Base-by-base conservation (phyloP, 176 grass and related monocot genomes). In the Musa acuminata region DNA sequence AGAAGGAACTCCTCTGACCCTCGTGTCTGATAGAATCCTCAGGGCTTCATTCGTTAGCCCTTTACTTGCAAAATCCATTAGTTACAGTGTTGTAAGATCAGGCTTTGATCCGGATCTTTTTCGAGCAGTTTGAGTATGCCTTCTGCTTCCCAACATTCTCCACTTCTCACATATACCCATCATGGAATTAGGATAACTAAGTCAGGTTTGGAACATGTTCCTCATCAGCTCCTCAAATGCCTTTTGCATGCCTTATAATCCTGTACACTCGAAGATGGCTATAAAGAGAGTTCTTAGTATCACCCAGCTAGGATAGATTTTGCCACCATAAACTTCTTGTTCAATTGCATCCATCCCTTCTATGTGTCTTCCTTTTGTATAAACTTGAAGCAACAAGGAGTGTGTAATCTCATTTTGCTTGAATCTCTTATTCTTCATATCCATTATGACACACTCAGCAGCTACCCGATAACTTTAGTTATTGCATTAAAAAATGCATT, bases 101-200 rank as follows among this genome's bases (percentile, higher is more conserved):
- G 94, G 94, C 67, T 84, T 93, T 26, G 91, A 64, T 54, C 80
- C 22, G 10, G 80, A 87, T 22, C 23, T 75, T 65, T 85, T 81
- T n/a, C n/a, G 48, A 97, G 85, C 75, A 83, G 87, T 54, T 83
- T 89, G 60, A 98, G 82, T 75, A 93, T 69, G 69, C 85, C 83
- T 77, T 98, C 88, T 8, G 86, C 90, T 25, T 91, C 88, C 86
- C 87, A 93, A 4, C 87, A 90, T 17, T 98, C 94, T 0, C 80
- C 85, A 64, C 77, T 81, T 82, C 88, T 98, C 20, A 76, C 94
- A 16, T 91, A 79, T 90, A 98, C 55, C 84, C 81, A 9, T 85
- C 90, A 98, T 93, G 51, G 82, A 93, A 83, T 98, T 98, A 89
- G 83, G 49, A 91, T 89, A 58, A 89, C 86, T n/a, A 98, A 79